Evolutionary conservation across 2,329 filamentous ascomycete species (phyloP).

Genomic region (Sporothrix sp.): DNA sequence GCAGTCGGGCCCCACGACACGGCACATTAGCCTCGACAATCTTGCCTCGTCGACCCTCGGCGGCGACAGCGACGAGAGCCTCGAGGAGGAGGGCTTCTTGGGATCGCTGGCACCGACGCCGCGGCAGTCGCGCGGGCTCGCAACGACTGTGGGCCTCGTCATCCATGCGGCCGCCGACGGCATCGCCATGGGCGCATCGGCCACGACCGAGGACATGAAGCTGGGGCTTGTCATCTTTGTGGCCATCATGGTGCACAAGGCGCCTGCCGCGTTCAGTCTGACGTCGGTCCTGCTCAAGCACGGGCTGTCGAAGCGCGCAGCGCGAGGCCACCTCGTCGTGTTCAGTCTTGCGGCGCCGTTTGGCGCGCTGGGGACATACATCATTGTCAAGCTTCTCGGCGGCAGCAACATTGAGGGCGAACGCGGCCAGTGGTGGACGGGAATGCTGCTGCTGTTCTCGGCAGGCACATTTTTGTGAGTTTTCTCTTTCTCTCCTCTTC

Average conservation of each 20-base stretch:
- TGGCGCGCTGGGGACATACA: constrained; percentile 75
- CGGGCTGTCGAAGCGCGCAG: constrained; percentile 76
- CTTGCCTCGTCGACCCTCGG: constrained; percentile 38
- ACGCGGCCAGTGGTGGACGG: constrained; percentile 74
- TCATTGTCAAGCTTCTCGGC: constrained; percentile 64
- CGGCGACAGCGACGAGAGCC: constrained; percentile 4
- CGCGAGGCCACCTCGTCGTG: constrained; percentile 73
- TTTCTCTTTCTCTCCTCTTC: too few relatives aligned
- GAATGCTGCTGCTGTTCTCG: constrained; percentile 87
- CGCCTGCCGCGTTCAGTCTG: constrained; percentile 86
- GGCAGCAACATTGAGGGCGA: constrained; percentile 46
- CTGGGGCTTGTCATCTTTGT: constrained; percentile 88
- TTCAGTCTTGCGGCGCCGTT: constrained; percentile 87
- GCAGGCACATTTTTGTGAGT: constrained; percentile 90
- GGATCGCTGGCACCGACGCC: constrained; percentile 48
- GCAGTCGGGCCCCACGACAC: constrained; percentile 55
- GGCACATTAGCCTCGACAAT: constrained; percentile 83
- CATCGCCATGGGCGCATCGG: constrained; percentile 88
- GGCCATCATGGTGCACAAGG: constrained; percentile 96
- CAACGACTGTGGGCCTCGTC: constrained; percentile 88
- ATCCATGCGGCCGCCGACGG: constrained; percentile 94
- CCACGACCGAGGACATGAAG: constrained; percentile 60
- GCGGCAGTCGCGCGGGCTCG: constrained; percentile 53
- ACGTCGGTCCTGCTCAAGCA: constrained; percentile 86
- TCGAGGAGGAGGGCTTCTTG: constrained; percentile 47